A percentile compares a stretch with the other conserved stretches of the same genome.
Evolutionary conservation across 345 rosid species (phyloP).

Genomic region (Murraya paniculata): DNA sequence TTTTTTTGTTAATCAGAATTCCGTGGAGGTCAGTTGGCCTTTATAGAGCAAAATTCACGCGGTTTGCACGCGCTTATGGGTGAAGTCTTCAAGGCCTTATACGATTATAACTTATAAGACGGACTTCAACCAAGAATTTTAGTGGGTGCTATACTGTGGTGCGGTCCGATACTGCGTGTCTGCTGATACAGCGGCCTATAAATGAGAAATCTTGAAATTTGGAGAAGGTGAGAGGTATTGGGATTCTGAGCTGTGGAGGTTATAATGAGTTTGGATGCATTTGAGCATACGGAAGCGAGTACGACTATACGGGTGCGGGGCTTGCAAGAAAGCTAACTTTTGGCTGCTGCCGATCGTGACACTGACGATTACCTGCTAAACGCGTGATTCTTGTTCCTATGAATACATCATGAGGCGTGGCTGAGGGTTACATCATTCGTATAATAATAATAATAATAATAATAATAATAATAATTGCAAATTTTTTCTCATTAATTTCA

Average conservation of each 20-base stretch:
- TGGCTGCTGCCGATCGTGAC: neutral
- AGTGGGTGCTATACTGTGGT: neutral
- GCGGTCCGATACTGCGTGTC: neutral
- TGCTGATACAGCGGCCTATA: neutral
- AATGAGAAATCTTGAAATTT: neutral
- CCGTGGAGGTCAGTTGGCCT: neutral
- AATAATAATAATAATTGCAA: no score
- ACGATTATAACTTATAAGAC: no score
- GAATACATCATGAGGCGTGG: neutral
- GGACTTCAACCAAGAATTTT: neutral
- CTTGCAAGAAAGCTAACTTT: neutral
- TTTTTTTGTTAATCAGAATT: no score
- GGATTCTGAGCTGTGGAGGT: neutral
- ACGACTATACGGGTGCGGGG: neutral
- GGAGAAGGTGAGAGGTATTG: no score
- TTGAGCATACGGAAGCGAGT: neutral
- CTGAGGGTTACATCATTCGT: neutral
- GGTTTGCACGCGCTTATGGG: constrained; percentile 1
- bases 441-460: no score
- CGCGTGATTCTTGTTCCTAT: neutral
- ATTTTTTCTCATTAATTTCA: neutral
- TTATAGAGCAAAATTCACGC: constrained; percentile 1
- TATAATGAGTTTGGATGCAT: neutral
- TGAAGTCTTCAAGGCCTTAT: neutral
- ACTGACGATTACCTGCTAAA: neutral